Conservation (phyloP, 1,284 basidiomycete species). For the Tilletia caries region DNA sequence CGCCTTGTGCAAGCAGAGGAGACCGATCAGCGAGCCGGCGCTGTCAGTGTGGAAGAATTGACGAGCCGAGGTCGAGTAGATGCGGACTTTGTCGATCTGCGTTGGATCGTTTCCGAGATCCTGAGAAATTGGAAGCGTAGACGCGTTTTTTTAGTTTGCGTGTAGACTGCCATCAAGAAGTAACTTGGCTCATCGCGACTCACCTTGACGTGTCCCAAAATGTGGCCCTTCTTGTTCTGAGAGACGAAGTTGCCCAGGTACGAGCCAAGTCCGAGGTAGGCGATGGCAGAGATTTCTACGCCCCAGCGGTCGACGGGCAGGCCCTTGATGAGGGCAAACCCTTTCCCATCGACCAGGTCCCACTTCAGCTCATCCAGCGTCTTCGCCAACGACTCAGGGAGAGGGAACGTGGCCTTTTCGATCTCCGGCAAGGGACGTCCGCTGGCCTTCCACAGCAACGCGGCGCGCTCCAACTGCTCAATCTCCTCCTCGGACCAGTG, state of each 20-base stretch:
- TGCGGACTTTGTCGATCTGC: conserved; percentile 56
- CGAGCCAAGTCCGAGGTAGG: conserved; percentile 56
- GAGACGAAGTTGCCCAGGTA: conserved; percentile 53
- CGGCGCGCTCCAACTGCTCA: conserved; percentile 33
- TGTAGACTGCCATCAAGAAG: not conserved
- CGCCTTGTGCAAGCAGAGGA: conserved; percentile 57
- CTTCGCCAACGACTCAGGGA: conserved; percentile 30
- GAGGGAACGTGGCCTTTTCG: conserved; percentile 41
- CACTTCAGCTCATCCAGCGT: conserved; percentile 30
- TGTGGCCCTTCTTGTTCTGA: conserved; percentile 56
- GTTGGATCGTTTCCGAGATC: conserved; percentile 57
- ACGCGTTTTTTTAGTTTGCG: not conserved
- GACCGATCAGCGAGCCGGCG: conserved; percentile 54
- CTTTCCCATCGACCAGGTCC: conserved; percentile 40
- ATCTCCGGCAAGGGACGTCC: conserved; percentile 41
- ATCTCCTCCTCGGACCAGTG: conserved; percentile 34
- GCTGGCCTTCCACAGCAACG: conserved; percentile 33
- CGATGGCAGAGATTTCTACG: conserved; percentile 53
- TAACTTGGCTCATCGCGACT: not conserved
- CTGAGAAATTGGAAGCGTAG: conserved; percentile 4
- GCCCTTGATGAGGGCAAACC: conserved; percentile 57
- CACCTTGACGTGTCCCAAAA: conserved; percentile 56
- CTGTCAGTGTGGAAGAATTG: conserved; percentile 56
- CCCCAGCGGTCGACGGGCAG: conserved; percentile 54
- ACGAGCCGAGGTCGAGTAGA: conserved; percentile 56